Conservation (phyloP, 2,329 filamentous ascomycete species). For the Clarireedia homoeocarpa region DNA sequence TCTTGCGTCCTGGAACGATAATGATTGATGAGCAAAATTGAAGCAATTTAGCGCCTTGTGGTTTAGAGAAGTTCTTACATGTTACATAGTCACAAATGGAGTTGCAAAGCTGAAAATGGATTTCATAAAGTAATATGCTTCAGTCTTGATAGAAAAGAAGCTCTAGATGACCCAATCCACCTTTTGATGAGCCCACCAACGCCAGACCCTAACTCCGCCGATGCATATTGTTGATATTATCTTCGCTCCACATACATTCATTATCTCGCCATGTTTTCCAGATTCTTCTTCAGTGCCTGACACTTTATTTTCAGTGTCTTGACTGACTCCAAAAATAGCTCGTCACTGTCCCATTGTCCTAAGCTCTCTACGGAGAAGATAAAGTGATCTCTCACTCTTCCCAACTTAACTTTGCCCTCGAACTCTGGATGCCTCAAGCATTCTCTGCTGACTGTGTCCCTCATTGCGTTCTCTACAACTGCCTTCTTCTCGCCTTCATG, state of each 20-base stretch:
- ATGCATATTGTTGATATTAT: constrained; percentile 15
- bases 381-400: constrained; percentile 87
- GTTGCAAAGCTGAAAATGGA: neutral
- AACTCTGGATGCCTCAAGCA: constrained; percentile 89
- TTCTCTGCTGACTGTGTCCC: constrained; percentile 91
- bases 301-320: constrained; percentile 83
- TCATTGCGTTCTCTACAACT: constrained; percentile 80
- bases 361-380: constrained; percentile 95
- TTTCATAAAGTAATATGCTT: neutral
- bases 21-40: neutral
- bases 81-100: neutral
- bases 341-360: constrained; percentile 89
- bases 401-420: constrained; percentile 89
- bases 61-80: constrained; percentile 4
- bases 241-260: neutral
- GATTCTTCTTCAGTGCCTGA: constrained; percentile 60
- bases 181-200: constrained; percentile 21
- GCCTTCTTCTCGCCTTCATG: constrained; percentile 78
- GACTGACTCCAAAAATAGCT: constrained; percentile 85
- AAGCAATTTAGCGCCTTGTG: neutral
- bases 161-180: constrained; percentile 4
- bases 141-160: constrained; percentile 13
- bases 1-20: neutral
- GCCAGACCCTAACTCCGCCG: constrained; percentile 26
- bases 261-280: constrained; percentile 52